Base-by-base conservation (phyloP, 169 alveolate species). In the Theileria orientalis region DNA sequence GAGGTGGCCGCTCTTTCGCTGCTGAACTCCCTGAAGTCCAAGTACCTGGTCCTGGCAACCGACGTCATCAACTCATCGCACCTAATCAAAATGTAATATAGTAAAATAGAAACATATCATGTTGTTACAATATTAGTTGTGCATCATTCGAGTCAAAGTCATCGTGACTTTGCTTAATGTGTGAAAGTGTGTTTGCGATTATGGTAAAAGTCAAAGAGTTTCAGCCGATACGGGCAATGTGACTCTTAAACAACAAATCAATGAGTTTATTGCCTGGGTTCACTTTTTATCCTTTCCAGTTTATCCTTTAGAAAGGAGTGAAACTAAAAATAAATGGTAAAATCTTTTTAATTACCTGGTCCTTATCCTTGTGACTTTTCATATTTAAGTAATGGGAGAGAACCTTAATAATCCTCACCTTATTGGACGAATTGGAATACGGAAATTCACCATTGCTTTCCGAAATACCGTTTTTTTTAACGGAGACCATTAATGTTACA, bases 1-100 rank as follows among this genome's bases (percentile, higher is more conserved):
- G 92, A 87, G 60, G 77, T 87, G 19, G 90, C 91, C 19, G 76
- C 92, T 7, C 71, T 87, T 3, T 63, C 76, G 0, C 30, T 64
- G 16, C 23, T 79, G 5, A 79, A 79, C 66, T 68, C 76, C 27
- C 69, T 61, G 63, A 21, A 59, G 37, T 32, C 63, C 23, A 49
- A 61, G 9, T 69, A 62, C 63, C 63, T 42, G 30, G 44, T 79
- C 37, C 73, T 79, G 41, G 29, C 87, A 6, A 79, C 87, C 16
- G 60, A 79, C 47, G 66, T 79, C 44, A 42, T 71, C 16, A 63
- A 59, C 78, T 52, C 69, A 40, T 32, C 29, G 32, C 25, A 46
- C 46, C 61, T 79, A 44, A 27, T 73, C 3, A 51, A 62, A 19
- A 40, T 54, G 76, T 68, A 68, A 68, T 27, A 44, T 63, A 63